These are phyloP conservation scores for Aspergillus leporis DNA, from an alignment of 495 filamentous ascomycete species.

Conservation along the genomic window DNA sequence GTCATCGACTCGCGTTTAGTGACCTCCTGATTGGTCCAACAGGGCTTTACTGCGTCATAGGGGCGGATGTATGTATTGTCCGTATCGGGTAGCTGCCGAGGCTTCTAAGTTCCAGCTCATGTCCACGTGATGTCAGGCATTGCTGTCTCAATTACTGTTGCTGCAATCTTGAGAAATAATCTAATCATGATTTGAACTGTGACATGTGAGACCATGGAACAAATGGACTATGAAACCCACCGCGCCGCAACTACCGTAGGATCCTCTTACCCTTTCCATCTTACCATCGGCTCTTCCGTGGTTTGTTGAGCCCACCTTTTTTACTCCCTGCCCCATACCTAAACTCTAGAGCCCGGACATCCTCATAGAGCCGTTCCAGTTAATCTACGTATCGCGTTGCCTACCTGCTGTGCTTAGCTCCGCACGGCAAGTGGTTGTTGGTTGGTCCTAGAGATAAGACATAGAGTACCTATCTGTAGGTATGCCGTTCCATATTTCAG, in stretches of 20 bases:
- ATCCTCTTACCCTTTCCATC: neutral
- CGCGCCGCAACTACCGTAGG: neutral
- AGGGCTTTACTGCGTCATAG: conserved; percentile 31
- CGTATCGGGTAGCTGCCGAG: conserved; percentile 33
- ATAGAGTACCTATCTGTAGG: too few species aligned
- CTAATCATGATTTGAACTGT: neutral
- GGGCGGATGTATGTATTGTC: conserved; percentile 4
- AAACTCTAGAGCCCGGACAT: too few species aligned
- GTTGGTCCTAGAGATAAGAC: too few species aligned
- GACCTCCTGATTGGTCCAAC: conserved; percentile 17
- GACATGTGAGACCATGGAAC: neutral
- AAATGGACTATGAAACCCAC: neutral
- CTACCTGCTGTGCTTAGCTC: conserved; percentile 8
- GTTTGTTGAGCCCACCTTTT: neutral
- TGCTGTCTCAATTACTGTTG: neutral
- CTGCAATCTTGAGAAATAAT: too few species aligned
- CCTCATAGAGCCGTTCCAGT: neutral
- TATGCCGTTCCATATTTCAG: too few species aligned
- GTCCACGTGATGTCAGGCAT: conserved; percentile 5
- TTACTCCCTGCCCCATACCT: too few species aligned
- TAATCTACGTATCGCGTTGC: conserved; percentile 14
- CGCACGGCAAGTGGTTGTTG: neutral
- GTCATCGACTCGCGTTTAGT: neutral
- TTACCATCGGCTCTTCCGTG: neutral
- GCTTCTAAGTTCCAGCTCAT: conserved; percentile 11